Conservation (phyloP, 2,329 filamentous ascomycete genomes). For the Clarireedia sp. region DNA sequence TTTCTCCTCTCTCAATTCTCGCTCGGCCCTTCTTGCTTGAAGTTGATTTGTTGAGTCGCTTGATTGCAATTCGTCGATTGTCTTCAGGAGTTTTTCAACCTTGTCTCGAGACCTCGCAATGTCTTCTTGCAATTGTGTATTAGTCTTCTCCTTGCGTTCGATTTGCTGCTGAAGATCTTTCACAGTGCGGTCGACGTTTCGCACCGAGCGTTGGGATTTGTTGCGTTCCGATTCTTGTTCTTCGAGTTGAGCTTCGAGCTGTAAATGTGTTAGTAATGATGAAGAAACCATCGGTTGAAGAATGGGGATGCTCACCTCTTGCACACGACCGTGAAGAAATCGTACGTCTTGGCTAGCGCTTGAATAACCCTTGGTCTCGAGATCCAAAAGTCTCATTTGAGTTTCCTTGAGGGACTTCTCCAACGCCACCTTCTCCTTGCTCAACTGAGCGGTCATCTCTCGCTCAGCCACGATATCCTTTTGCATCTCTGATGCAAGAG, state of each 20-base stretch:
- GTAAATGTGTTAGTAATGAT: constrained; percentile 23
- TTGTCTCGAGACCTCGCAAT: constrained; percentile 81
- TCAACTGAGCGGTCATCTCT: constrained; percentile 70
- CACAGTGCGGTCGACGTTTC: constrained; percentile 88
- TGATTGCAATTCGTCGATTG: constrained; percentile 89
- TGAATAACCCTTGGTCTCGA: constrained; percentile 96
- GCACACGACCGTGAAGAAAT: constrained; percentile 87
- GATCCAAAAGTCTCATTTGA: constrained; percentile 80
- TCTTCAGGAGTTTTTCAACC: constrained; percentile 77
- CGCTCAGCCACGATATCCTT: constrained; percentile 85
- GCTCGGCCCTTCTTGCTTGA: constrained; percentile 74
- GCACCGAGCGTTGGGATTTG: constrained; percentile 76
- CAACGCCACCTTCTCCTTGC: constrained; percentile 81
- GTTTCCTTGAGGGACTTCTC: constrained; percentile 89
- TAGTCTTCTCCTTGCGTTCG: constrained; percentile 85
- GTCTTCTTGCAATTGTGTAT: constrained; percentile 73
- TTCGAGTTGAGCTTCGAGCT: constrained; percentile 86
- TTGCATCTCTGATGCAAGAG: constrained; percentile 78
- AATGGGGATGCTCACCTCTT: constrained; percentile 61
- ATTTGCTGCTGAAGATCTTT: constrained; percentile 90
- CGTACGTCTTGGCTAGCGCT: constrained; percentile 91
- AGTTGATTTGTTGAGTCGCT: constrained; percentile 78
- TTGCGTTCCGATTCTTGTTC: constrained; percentile 70
- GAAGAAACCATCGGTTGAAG: neutral
- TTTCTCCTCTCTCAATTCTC: constrained; percentile 80